Percentiles rank a stretch among this genome's conserved stretches.
phyloP scores from a whole-genome alignment of 192 early-diverging fungal species.

The Coemansia sp. region DNA sequence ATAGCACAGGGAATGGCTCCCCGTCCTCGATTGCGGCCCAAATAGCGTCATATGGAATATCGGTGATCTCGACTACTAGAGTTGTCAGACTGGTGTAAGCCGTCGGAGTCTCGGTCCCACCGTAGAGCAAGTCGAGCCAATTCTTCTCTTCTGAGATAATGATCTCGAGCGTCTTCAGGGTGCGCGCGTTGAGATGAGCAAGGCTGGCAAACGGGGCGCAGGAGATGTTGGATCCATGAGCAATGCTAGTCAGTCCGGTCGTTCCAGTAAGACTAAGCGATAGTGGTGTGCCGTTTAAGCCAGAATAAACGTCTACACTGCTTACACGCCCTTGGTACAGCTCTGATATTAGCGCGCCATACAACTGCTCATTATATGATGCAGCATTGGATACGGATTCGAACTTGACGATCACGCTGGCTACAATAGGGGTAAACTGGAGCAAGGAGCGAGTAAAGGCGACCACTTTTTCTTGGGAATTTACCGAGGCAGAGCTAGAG shows the following conservation, averaged over 20 bases:
- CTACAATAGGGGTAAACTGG: background rate
- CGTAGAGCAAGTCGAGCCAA: background rate
- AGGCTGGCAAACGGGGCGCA: background rate
- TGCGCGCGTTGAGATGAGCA: background rate
- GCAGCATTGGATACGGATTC: background rate
- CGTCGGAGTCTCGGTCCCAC: background rate
- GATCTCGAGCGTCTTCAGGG: background rate
- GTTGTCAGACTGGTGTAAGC: background rate
- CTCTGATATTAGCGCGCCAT: background rate
- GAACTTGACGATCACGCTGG: background rate
- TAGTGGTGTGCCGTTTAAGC: background rate
- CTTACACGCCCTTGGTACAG: background rate
- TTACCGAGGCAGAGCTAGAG: background rate
- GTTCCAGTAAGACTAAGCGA: background rate
- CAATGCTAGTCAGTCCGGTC: background rate
- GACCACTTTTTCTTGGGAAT: background rate
- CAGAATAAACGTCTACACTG: background rate
- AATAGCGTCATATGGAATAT: background rate
- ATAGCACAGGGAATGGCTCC: background rate
- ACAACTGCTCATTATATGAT: background rate
- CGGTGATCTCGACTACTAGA: background rate
- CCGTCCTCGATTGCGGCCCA: background rate
- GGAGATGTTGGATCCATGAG: background rate
- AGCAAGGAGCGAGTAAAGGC: background rate
- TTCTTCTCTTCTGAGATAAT: background rate